Conservation (phyloP, 2,329 filamentous ascomycete genomes). For the Ascochyta clinopodiicola region DNA sequence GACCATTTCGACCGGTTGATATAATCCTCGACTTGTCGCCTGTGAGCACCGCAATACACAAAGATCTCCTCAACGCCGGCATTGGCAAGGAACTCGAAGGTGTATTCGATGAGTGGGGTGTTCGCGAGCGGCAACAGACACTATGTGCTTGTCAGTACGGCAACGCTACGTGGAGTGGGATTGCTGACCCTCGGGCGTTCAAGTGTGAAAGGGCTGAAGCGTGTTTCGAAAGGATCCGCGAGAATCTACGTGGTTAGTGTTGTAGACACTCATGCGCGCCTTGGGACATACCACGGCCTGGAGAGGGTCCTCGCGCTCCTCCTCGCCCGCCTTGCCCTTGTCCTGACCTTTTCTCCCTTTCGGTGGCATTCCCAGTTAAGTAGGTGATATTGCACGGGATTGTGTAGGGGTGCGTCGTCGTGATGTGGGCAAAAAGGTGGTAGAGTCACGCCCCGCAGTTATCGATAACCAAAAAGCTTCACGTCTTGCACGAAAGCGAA, state of each 20-base stretch:
- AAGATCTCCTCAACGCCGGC: slow-evolving; percentile 94
- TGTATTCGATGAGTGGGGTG: slow-evolving; percentile 95
- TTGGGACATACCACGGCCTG: slow-evolving; percentile 64
- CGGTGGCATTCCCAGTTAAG: slow-evolving; percentile 51
- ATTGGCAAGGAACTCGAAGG: slow-evolving; percentile 92
- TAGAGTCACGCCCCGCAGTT: slow-evolving; percentile 17
- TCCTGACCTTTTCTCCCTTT: slow-evolving; percentile 55
- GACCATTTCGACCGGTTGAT: slow-evolving; percentile 79
- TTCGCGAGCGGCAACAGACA: slow-evolving; percentile 94
- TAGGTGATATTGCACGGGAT: not conserved
- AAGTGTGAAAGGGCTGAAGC: slow-evolving; percentile 87
- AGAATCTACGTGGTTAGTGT: slow-evolving; percentile 67
- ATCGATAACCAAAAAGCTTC: slow-evolving; percentile 18
- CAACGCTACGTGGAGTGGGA: not conserved
- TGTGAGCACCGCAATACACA: slow-evolving; percentile 88
- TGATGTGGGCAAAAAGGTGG: slow-evolving; percentile 11
- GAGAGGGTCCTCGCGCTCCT: slow-evolving; percentile 67
- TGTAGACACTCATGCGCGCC: slow-evolving; percentile 9
- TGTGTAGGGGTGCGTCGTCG: not conserved
- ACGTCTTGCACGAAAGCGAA: slow-evolving; percentile 5
- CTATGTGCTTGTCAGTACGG: slow-evolving; percentile 55
- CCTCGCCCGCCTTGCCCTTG: slow-evolving; percentile 54
- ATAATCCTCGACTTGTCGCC: slow-evolving; percentile 85
- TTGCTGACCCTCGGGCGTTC: slow-evolving; percentile 77
- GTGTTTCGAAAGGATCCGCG: slow-evolving; percentile 91